These are phyloP conservation scores for Alternaria consortialis DNA, from an alignment of 2,329 filamentous ascomycete species.

Conservation along the genomic window DNA sequence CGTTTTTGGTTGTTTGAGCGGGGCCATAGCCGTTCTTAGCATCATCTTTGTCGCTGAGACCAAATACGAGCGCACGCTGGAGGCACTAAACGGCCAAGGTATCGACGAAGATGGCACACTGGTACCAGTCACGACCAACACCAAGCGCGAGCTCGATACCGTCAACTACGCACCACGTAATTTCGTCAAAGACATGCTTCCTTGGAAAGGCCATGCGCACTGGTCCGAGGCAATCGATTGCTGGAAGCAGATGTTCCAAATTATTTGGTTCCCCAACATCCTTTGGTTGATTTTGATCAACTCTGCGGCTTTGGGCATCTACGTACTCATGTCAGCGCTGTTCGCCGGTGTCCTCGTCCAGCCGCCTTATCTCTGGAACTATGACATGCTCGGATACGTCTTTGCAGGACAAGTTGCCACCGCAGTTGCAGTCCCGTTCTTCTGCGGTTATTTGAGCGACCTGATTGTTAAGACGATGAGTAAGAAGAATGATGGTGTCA, in stretches of 20 bases:
- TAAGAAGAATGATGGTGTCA: conserved; percentile 9
- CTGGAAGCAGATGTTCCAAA: conserved; percentile 22
- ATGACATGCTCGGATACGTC: conserved; percentile 18
- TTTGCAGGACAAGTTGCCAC: conserved; percentile 19
- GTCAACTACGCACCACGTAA: conserved; percentile 12
- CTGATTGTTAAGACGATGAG: conserved; percentile 11
- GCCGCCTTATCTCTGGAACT: conserved; percentile 20
- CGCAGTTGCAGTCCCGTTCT: conserved; percentile 18
- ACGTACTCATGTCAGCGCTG: conserved; percentile 22
- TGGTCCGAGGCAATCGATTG: conserved; percentile 18
- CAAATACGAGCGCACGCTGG: conserved; percentile 16
- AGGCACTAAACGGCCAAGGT: conserved; percentile 20
- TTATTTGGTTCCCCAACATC: conserved; percentile 24
- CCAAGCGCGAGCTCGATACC: conserved; percentile 14
- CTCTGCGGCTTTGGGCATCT: conserved; percentile 17
- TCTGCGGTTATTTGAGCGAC: conserved; percentile 19
- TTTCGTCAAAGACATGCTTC: conserved; percentile 18
- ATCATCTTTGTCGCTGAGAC: conserved; percentile 21
- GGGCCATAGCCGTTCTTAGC: conserved; percentile 13
- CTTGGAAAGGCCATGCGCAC: conserved; percentile 18
- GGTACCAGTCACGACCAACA: conserved; percentile 17
- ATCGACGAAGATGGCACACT: conserved; percentile 19
- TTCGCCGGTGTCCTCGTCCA: conserved; percentile 18
- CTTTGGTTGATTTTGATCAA: conserved; percentile 17
- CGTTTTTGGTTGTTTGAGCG: conserved; percentile 16